Conservation (phyloP, 176 grass and related monocot species). For the Paspalum notatum region DNA sequence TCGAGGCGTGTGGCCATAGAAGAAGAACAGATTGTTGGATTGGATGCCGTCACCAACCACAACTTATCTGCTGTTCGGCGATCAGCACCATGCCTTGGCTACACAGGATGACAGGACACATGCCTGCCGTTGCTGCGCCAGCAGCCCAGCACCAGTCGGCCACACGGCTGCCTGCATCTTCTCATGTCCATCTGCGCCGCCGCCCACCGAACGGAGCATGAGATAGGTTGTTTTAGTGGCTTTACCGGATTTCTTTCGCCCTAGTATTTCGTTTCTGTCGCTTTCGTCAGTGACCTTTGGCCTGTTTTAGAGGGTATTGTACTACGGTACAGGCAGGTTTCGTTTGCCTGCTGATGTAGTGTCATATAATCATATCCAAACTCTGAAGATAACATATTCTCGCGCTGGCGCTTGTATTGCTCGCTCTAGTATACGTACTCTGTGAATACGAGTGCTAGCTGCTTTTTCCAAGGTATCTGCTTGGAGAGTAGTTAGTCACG, state of each 20-base stretch:
- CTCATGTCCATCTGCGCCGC: neutral
- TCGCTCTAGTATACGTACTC: neutral
- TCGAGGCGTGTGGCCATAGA: no score
- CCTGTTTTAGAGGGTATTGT: neutral
- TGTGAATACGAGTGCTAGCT: neutral
- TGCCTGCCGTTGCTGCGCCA: neutral
- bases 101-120: no score
- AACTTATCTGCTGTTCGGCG: neutral
- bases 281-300: constrained; percentile 25
- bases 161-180: neutral
- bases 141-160: neutral
- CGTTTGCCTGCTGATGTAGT: neutral
- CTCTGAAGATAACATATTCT: neutral
- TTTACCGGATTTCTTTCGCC: constrained; percentile 27
- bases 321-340: neutral
- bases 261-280: constrained; percentile 12
- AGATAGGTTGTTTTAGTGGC: neutral
- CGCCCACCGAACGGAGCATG: neutral
- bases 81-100: neutral
- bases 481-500: neutral
- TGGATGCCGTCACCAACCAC: neutral
- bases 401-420: neutral
- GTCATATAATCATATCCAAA: neutral
- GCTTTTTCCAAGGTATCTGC: neutral
- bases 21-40: neutral